Evolutionary conservation across 208 protist genomes (phyloP).

Genomic region (Tritrichomonas musculus): DNA sequence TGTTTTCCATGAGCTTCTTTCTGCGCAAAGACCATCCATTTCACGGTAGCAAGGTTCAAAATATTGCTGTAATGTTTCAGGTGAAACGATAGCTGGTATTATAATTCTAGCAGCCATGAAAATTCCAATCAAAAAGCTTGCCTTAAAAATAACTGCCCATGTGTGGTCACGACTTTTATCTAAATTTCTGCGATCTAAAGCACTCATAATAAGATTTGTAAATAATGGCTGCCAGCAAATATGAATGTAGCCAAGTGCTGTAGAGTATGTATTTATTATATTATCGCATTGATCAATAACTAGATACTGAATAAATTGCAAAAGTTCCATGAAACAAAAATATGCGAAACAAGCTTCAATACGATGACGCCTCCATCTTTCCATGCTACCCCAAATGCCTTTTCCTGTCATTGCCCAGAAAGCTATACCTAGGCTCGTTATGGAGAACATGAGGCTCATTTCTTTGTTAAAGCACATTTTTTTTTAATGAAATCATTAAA

Average conservation of each 20-base stretch:
- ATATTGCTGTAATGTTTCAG: too few species aligned
- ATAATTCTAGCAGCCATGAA: too few species aligned
- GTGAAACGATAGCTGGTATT: not conserved
- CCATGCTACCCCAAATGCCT: not conserved
- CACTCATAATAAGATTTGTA: too few species aligned
- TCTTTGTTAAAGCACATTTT: constrained; percentile 26
- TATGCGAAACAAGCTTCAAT: not conserved
- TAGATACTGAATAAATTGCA: not conserved
- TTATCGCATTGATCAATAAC: too few species aligned
- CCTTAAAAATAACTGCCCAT: not conserved
- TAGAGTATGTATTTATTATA: not conserved
- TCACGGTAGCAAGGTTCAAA: too few species aligned
- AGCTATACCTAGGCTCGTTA: not conserved
- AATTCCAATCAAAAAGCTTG: not conserved
- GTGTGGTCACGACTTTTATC: not conserved
- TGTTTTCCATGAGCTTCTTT: not conserved
- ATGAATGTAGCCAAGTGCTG: constrained; percentile 14
- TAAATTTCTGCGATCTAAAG: not conserved
- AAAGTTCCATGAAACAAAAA: too few species aligned
- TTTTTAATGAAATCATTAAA: too few species aligned
- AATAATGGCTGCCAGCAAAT: not conserved
- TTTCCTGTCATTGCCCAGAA: not conserved
- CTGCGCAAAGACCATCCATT: not conserved
- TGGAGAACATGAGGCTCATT: not conserved
- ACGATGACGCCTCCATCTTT: not conserved